Evolutionary conservation across 176 grass and related monocot species (phyloP), one percentile per base, ranked within the genome.

Genomic region (Otatea glauca): DNA sequence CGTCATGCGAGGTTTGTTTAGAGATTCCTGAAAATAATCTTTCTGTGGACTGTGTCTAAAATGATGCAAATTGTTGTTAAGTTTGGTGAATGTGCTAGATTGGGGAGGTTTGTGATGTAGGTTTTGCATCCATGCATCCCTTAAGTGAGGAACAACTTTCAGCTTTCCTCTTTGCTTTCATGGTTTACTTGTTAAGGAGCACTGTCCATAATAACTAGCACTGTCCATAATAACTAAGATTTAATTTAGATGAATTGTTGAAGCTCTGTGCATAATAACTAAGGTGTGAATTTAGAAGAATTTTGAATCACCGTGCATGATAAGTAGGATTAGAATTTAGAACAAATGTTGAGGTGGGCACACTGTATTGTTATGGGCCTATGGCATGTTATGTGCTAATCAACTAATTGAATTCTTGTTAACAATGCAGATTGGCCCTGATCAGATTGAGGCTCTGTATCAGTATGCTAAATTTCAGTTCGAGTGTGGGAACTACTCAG

Each of bases 401-500:
- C 8, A 64, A 70, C 41, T 87, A 37, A 70, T 74, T 21, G 47
- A 20, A 47, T 20, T 66, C 2, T 62, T 80, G 51, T 73, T 76
- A 72, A 81, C 21, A 23, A 69, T 85, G 71, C 82, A 98, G 96
- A 95, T 95, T 88, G 96, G 96, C 38, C 76, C 83, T 49, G 88
- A 98, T 61, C 91, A 95, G 83, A 94, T 95, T 53, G 96, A 98
- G 49, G 91, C 96, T 81, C 58, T 98, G 9, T 94, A 95, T 84
- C 91, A 95, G 76, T 98, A 92, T 87, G 91, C 93, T 8, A 98
- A 98, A 72, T 95, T 94, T 76, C 91, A 91, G 59, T 98, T 94
- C 63, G 93, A 98, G 51, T 95, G 96, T 1, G 93, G 96, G 18
- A 95, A 94, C 85, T 98, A 98, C 78, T 95, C 96, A 0, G 85